Evolutionary conservation across 2,329 filamentous ascomycete species (phyloP), one percentile per base, ranked within the genome.

Genomic region (Colletotrichum phormii): DNA sequence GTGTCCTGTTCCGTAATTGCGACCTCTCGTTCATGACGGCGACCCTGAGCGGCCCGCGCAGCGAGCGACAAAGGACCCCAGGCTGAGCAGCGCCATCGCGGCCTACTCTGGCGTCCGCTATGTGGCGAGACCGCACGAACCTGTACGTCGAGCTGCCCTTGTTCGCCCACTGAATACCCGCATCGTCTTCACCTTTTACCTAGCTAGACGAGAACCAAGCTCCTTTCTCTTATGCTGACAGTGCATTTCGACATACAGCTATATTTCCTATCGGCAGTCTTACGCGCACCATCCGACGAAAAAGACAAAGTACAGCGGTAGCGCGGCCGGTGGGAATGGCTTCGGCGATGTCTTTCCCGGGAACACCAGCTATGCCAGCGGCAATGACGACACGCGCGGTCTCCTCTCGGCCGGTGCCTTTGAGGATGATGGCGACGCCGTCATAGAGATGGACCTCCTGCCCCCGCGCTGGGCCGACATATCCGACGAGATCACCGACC

Each of bases 91-190:
- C 51, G 64, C 35, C 24, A 67, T 67, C 59, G 42, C 57, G 46
- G 57, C 71, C 49, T 70, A 54, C 61, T 79, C 58, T 73, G 80
- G 85, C 86, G 87, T 89, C 88, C 91, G 92, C 89, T 86, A 97
- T 98, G 95, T 99, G 95, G 95, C 95, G 97, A 88, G 97, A 99
- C 89, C 93, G 97, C 85, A 99, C 97, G 78, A 99, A 98, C 83
- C 93, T 99, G 95, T 98, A 91, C 78, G 90, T 81, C 15, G 5
- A 73, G 72, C 67, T 72, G 75, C 71, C 51, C 55, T 66, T 61
- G 70, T 75, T 72, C 75, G 75, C 74, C 76, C 55, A 37, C 67
- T 46, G 69, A 74, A 63, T 67, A 67, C 63, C 49, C 67, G 53
- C 71, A 35, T 66, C 66, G 75, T n/a, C 66, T 29, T 65, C 29